These are phyloP conservation scores for Laetiporus sulphureus DNA, from an alignment of 1,284 basidiomycete species.

Conservation along the genomic window DNA sequence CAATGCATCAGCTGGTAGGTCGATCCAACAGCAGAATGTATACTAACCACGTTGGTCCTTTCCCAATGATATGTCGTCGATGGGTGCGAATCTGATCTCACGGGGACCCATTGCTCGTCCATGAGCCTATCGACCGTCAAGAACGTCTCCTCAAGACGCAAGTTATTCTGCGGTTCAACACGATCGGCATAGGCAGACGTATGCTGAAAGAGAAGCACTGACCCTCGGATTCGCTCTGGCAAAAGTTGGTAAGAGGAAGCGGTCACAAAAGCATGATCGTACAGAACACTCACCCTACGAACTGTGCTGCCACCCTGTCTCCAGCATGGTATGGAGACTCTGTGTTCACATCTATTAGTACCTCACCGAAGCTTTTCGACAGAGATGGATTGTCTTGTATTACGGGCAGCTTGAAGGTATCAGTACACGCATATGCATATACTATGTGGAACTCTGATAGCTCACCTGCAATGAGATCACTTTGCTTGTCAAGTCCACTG, in stretches of 20 bases:
- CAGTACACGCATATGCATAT: neutral
- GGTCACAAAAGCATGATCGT: neutral
- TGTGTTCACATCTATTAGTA: slow-evolving; percentile 53
- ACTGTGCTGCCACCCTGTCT: slow-evolving; percentile 54
- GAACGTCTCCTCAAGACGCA: slow-evolving; percentile 70
- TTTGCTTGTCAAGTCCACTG: slow-evolving; percentile 56
- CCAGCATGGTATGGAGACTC: slow-evolving; percentile 45
- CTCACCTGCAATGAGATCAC: slow-evolving; percentile 64
- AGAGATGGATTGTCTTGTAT: slow-evolving; percentile 53
- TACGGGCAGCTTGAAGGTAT: slow-evolving; percentile 43
- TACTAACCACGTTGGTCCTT: slow-evolving; percentile 45
- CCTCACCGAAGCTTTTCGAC: slow-evolving; percentile 58
- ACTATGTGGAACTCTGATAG: neutral
- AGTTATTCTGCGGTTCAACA: slow-evolving; percentile 55
- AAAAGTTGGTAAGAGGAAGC: neutral
- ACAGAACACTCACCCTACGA: slow-evolving; percentile 42
- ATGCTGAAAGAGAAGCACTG: slow-evolving; percentile 3
- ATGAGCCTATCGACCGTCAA: slow-evolving; percentile 56
- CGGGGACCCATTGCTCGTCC: slow-evolving; percentile 46
- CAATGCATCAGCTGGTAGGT: slow-evolving; percentile 3
- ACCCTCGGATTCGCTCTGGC: slow-evolving; percentile 66
- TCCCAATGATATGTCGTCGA: slow-evolving; percentile 71
- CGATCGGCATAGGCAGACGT: neutral
- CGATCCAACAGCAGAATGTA: too few relatives aligned
- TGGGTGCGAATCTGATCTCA: slow-evolving; percentile 74